Base-by-base conservation (phyloP, 495 filamentous ascomycete genomes). In the Talaromyces borbonicus region DNA sequence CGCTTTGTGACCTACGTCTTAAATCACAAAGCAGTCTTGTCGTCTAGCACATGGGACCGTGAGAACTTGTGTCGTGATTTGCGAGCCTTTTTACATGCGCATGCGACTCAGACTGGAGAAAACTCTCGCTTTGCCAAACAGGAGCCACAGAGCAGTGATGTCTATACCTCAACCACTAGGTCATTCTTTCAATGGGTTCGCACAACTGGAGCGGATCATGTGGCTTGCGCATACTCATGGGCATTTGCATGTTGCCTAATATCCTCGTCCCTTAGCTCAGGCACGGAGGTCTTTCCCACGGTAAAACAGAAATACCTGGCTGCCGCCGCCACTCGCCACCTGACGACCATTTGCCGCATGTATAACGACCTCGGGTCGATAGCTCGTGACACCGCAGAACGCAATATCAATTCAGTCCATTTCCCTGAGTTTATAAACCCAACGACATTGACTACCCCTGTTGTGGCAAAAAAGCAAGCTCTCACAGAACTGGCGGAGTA, bases 301-400 rank as follows among this genome's bases (percentile, higher is more conserved):
- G 11, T 29, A 29, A 11, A 46, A 59, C 37, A 52, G 38, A 55
- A 56, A 32, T 71, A 69, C 33, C 43, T 66, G 0, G 53, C 56
- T 1, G 36, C 59, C 19, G 64, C 47, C 43, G 2, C 56, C 1
- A 55, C 49, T 24, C 46, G 51, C 4, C 66, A 65, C 39, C 50
- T 72, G 0, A 53, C 65, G 0, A 53, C 48, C 16, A 56, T 68
- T 54, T 65, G 60, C 46, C 52, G 66, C 1, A 52, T 60, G 55
- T 68, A 69, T 36, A 71, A 69, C 43, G 67, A 71, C 48, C 59
- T 55, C n/a, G 65, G 61, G 0, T 62, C 57, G 2, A 25, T 58
- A 0, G 25, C 22, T 8, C 52, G 66, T 6, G 66, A 71, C 46
- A 31, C 16, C 0, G 51, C 30, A 3, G 67, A 71, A 47, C 20